Conservation (phyloP, 148 eudicot genomes). For the Diospyros kaki region DNA sequence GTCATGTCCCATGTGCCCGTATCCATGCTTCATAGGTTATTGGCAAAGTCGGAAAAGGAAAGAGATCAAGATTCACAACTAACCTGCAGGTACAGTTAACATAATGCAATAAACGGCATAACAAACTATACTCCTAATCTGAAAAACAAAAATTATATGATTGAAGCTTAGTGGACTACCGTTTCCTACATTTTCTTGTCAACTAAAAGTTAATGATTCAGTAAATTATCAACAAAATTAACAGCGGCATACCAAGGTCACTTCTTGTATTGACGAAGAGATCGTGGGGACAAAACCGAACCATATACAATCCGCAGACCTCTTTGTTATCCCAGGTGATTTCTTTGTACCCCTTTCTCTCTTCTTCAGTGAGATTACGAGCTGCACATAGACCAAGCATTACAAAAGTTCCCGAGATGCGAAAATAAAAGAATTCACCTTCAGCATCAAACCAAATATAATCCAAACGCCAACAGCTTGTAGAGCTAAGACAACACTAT, state of each 20-base stretch:
- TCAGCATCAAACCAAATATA: background rate
- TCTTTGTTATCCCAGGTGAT: slow-evolving; percentile 92
- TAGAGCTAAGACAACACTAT: background rate
- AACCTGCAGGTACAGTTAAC: background rate
- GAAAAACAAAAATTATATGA: background rate
- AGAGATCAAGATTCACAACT: background rate
- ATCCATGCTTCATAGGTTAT: too few species aligned
- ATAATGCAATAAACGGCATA: background rate
- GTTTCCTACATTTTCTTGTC: background rate
- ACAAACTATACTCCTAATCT: background rate
- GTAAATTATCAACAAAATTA: background rate
- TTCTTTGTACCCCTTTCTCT: slow-evolving; percentile 81
- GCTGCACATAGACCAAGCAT: slow-evolving; percentile 34
- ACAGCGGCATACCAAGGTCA: slow-evolving; percentile 67
- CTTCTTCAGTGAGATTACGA: slow-evolving; percentile 90
- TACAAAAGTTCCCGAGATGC: background rate
- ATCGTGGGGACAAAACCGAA: slow-evolving; percentile 98
- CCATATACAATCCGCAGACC: slow-evolving; percentile 82
- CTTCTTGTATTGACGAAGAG: slow-evolving; percentile 91
- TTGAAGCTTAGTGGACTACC: background rate
- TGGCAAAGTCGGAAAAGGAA: background rate
- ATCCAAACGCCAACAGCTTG: background rate
- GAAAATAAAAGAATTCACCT: background rate
- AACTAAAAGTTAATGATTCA: background rate
- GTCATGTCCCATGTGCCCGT: too few species aligned